phyloP scores from a whole-genome alignment of 163 green algal genomes.

The Chloroidium sp. region DNA sequence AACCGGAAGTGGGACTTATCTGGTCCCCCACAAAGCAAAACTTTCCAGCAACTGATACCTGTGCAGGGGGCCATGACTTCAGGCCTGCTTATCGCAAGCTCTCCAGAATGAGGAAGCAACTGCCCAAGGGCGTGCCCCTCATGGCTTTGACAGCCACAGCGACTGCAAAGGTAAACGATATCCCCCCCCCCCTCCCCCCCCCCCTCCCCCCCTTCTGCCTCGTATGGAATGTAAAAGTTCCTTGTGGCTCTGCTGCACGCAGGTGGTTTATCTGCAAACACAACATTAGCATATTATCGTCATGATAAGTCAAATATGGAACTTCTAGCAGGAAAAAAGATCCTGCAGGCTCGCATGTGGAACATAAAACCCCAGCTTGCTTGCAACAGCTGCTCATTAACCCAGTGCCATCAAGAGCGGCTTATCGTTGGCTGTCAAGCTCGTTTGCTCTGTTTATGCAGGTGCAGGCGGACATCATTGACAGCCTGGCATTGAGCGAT shows the following conservation, averaged over 20 bases:
- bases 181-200: constrained; percentile 16
- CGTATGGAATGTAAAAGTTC: background rate
- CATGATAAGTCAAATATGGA: background rate
- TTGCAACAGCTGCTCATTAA: too few species aligned
- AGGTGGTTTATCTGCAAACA: background rate
- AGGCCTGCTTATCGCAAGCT: constrained; percentile 56
- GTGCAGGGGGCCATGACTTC: constrained; percentile 59
- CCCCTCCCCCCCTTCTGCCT: background rate
- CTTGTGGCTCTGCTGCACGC: background rate
- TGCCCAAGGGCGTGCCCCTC: constrained; percentile 45
- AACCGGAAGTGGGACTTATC: too few species aligned
- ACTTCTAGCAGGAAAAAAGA: too few species aligned
- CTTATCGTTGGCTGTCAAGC: too few species aligned
- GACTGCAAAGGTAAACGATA: constrained; percentile 15
- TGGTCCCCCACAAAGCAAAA: too few species aligned
- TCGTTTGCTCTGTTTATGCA: constrained; percentile 6
- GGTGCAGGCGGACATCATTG: constrained; percentile 68
- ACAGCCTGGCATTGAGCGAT: constrained; percentile 35
- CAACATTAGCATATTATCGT: background rate
- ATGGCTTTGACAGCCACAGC: constrained; percentile 73
- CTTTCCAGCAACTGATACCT: too few species aligned
- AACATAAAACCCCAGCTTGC: too few species aligned
- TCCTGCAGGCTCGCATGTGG: too few species aligned
- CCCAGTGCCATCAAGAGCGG: too few species aligned
- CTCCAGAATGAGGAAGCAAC: constrained; percentile 22